A percentile compares a stretch with the other conserved stretches of the same genome.
Evolutionary conservation across 441 rosid species (phyloP).

Genomic region (Populus hybrid): DNA sequence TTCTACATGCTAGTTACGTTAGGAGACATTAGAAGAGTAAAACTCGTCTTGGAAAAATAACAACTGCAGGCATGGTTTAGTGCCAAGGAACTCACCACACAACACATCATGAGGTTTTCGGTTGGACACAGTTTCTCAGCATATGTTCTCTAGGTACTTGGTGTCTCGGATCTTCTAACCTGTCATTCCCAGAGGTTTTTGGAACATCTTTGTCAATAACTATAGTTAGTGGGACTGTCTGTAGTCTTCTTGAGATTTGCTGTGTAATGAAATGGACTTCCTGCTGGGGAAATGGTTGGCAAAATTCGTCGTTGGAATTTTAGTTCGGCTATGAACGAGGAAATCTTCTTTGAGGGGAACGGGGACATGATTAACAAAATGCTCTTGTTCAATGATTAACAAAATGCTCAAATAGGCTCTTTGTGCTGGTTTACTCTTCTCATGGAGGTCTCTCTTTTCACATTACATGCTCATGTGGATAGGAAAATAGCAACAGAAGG

Average conservation of each 20-base stretch:
- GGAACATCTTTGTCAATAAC: neutral
- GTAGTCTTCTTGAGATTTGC: neutral
- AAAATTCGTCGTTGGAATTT: neutral
- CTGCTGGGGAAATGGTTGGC: neutral
- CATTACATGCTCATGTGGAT: neutral
- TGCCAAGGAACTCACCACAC: neutral
- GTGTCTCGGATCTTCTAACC: neutral
- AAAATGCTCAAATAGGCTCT: too few species aligned
- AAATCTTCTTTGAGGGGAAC: neutral
- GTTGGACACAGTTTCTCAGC: too few species aligned
- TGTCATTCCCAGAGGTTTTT: neutral
- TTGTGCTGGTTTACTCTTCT: neutral
- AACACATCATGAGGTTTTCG: neutral
- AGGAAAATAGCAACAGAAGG: neutral
- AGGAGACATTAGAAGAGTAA: neutral
- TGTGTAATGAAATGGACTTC: neutral
- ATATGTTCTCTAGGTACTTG: neutral
- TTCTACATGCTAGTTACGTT: neutral
- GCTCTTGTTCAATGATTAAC: too few species aligned
- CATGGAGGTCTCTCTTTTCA: neutral
- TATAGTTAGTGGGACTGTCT: neutral
- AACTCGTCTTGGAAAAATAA: neutral
- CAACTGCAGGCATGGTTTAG: neutral
- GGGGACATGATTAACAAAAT: neutral
- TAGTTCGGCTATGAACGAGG: too few species aligned